phyloP scores from a whole-genome alignment of 169 alveolate genomes.

The Plasmodium coatneyi region DNA sequence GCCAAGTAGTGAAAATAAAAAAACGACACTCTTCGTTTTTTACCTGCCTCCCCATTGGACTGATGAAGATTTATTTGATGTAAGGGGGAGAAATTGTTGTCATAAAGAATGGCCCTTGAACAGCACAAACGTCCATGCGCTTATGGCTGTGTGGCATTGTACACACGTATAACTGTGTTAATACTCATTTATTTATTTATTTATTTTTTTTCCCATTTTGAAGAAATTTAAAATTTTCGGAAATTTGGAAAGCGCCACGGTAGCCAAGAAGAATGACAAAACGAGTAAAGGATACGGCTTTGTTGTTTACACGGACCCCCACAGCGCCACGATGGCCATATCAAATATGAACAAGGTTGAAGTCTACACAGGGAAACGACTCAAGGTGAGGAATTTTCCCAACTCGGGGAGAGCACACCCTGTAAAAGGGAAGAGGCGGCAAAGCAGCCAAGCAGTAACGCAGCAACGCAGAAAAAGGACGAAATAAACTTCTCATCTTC shows the following conservation, averaged over 20 bases:
- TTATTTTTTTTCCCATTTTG: neutral
- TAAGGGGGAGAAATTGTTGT: neutral
- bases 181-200: neutral
- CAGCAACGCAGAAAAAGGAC: neutral
- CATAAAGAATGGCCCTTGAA: neutral
- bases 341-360: slow-evolving; percentile 82
- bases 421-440: neutral
- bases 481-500: neutral
- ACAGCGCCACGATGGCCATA: slow-evolving; percentile 91
- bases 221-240: slow-evolving; percentile 71
- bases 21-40: slow-evolving; percentile 88
- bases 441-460: too few species aligned
- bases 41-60: slow-evolving; percentile 94
- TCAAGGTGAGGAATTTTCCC: slow-evolving; percentile 22
- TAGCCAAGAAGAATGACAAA: slow-evolving; percentile 71
- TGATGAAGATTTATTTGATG: slow-evolving; percentile 85
- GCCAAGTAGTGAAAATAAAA: slow-evolving; percentile 52
- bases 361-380: slow-evolving; percentile 54
- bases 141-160: neutral
- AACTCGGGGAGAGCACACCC: neutral
- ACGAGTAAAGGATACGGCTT: slow-evolving; percentile 90
- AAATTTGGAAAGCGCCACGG: slow-evolving; percentile 71
- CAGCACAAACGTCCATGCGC: neutral
- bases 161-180: neutral
- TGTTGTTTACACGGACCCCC: slow-evolving; percentile 89